Evolutionary conservation across 1,284 basidiomycete species (phyloP).

Genomic region (Coniferiporia sulphurascens): DNA sequence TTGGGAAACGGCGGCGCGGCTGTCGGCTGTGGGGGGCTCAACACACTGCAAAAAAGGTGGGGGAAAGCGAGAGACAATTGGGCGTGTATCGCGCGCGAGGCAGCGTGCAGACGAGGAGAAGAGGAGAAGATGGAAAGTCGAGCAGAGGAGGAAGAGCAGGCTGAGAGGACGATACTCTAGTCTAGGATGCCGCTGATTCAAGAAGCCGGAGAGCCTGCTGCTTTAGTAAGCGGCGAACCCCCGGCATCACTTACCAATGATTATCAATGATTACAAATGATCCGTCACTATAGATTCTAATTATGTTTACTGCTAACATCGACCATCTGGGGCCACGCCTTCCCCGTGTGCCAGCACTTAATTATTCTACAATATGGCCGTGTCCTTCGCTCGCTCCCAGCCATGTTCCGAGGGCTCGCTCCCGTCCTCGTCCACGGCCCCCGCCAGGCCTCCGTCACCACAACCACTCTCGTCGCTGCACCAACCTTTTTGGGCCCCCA

Average conservation of each 20-base stretch:
- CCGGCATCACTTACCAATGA: neutral
- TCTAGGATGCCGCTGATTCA: slow-evolving; percentile 36
- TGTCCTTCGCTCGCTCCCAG: neutral
- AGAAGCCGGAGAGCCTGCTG: slow-evolving; percentile 67
- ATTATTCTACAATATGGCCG: neutral
- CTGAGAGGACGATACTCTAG: slow-evolving; percentile 63
- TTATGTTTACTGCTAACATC: neutral
- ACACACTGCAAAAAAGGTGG: slow-evolving; percentile 44
- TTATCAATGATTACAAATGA: slow-evolving; percentile 4
- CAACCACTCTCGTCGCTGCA: slow-evolving; percentile 17
- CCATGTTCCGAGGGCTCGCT: neutral
- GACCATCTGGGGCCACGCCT: neutral
- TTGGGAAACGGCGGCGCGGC: neutral
- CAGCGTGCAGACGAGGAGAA: neutral
- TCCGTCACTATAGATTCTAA: neutral
- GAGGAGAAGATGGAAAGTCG: slow-evolving; percentile 64
- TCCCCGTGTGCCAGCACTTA: neutral
- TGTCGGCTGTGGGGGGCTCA: neutral
- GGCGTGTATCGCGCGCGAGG: neutral
- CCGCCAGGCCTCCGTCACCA: slow-evolving; percentile 17
- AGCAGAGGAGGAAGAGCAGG: slow-evolving; percentile 66
- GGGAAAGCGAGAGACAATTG: neutral
- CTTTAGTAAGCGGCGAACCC: neutral
- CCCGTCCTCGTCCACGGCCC: neutral
- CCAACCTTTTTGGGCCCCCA: slow-evolving; percentile 4